Evolutionary conservation across 306 rosid species (phyloP).

Genomic region (Alnus glutinosa): DNA sequence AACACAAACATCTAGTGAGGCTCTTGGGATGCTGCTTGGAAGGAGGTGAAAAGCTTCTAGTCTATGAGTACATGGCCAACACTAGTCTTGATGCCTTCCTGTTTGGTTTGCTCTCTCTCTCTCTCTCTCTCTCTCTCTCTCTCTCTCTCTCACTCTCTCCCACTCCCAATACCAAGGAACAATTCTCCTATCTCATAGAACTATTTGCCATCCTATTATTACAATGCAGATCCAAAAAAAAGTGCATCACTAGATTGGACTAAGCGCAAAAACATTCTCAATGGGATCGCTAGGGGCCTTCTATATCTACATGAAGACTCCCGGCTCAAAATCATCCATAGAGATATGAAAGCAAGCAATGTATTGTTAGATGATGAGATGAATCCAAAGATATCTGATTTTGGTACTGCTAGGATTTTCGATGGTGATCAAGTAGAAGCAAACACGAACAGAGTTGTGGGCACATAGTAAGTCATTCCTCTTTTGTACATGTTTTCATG

Average conservation of each 20-base stretch:
- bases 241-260: neutral
- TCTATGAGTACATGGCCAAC: conserved; percentile 43
- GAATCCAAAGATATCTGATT: conserved; percentile 16
- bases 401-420: conserved; percentile 11
- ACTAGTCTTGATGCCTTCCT: conserved; percentile 28
- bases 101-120: conserved; percentile 29
- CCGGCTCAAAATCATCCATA: conserved; percentile 16
- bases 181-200: neutral
- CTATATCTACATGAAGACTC: conserved; percentile 15
- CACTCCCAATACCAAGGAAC: neutral
- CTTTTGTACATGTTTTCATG: neutral
- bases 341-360: conserved; percentile 18
- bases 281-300: conserved; percentile 9
- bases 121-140: neutral
- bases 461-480: conserved; percentile 9
- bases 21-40: conserved; percentile 42
- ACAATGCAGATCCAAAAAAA: conserved; percentile 4
- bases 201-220: neutral
- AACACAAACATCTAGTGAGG: conserved; percentile 41
- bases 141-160: neutral
- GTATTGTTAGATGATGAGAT: conserved; percentile 11
- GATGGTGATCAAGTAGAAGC: conserved; percentile 4
- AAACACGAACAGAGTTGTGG: conserved; percentile 3
- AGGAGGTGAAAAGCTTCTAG: conserved; percentile 36
- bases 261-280: conserved; percentile 4